Evolutionary conservation across 2,329 filamentous ascomycete genomes (phyloP).

Genomic region (Paecilomyces dactylethromorphus): DNA sequence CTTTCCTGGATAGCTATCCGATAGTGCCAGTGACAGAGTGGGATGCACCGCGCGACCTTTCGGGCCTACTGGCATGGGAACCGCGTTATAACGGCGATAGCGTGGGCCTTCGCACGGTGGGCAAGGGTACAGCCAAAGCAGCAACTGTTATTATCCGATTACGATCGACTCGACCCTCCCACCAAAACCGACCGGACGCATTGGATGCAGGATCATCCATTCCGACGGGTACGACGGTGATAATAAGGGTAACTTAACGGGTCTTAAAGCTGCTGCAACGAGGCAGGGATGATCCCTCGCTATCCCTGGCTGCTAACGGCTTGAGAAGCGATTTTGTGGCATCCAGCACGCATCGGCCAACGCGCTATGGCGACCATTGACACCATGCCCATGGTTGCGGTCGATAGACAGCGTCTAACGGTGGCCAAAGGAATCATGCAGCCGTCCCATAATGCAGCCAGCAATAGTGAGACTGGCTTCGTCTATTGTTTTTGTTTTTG

Average conservation of each 20-base stretch:
- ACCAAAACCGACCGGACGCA: neutral
- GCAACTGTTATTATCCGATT: neutral
- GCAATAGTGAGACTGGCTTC: neutral
- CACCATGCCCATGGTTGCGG: neutral
- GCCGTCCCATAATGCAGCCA: neutral
- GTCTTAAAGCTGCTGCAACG: neutral
- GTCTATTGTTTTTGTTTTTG: neutral
- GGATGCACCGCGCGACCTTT: neutral
- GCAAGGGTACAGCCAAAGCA: neutral
- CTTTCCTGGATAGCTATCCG: neutral
- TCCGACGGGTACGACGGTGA: neutral
- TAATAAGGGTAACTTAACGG: neutral
- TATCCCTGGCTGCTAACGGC: neutral
- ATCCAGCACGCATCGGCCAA: neutral
- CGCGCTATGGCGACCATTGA: neutral
- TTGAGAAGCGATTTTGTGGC: neutral
- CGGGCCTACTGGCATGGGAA: neutral
- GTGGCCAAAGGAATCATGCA: neutral
- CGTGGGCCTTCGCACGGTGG: neutral
- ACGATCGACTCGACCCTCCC: neutral
- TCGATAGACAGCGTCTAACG: neutral
- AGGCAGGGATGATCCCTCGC: neutral
- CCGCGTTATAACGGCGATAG: neutral
- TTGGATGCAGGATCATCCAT: neutral
- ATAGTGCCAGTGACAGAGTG: neutral